These are phyloP conservation scores for Chalciporus sphaerocephalus DNA, from an alignment of 768 basidiomycete species.

Conservation along the genomic window DNA sequence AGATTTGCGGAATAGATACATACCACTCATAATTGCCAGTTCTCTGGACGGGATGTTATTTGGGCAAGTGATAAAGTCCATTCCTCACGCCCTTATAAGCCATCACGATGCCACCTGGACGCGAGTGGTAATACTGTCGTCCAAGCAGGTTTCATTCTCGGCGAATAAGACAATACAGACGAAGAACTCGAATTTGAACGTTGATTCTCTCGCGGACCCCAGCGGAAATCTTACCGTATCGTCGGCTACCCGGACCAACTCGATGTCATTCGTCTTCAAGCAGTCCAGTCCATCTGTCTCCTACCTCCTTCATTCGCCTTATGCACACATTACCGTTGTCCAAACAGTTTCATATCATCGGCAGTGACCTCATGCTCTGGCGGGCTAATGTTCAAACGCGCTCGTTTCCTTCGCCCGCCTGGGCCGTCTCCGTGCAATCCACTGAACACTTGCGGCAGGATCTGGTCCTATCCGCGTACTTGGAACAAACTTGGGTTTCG, in stretches of 20 bases:
- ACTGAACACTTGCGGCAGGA: background rate
- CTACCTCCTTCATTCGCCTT: background rate
- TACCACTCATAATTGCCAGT: too few relatives aligned
- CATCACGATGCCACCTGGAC: too few relatives aligned
- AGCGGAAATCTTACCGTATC: background rate
- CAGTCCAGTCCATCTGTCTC: background rate
- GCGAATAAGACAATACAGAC: too few relatives aligned
- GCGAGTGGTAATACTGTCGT: too few relatives aligned
- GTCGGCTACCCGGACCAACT: background rate
- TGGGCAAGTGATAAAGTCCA: too few relatives aligned
- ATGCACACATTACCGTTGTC: background rate
- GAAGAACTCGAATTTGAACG: too few relatives aligned
- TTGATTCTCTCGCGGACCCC: too few relatives aligned
- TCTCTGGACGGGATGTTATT: too few relatives aligned
- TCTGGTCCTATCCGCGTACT: background rate
- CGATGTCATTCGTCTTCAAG: background rate
- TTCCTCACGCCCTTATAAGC: too few relatives aligned
- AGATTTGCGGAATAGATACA: background rate
- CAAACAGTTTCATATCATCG: background rate
- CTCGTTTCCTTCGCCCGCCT: background rate
- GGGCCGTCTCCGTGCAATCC: background rate
- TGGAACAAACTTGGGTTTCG: too few relatives aligned
- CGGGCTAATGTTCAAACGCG: background rate
- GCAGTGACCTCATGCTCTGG: background rate
- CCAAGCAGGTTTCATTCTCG: too few relatives aligned